phyloP scores from a whole-genome alignment of 257 asterid species.

The Solanum corneliomulleri region DNA sequence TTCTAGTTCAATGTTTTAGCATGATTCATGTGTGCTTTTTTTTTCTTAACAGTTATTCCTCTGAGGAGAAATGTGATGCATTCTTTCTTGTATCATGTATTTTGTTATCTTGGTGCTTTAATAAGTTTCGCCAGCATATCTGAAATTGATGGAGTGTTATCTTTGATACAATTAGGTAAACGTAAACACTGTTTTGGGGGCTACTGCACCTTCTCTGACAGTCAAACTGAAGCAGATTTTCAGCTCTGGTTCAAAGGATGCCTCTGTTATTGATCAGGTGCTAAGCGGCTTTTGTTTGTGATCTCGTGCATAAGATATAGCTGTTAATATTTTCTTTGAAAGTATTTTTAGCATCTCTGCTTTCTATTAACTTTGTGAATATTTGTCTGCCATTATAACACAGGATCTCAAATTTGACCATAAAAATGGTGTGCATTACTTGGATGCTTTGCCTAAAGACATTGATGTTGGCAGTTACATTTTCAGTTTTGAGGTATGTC shows the following conservation, averaged over 20 bases:
- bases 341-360: neutral
- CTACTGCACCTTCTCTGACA: constrained; percentile 62
- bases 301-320: constrained; percentile 4
- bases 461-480: constrained; percentile 64
- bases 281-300: constrained; percentile 2
- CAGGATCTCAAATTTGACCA: constrained; percentile 75
- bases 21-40: neutral
- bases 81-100: neutral
- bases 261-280: constrained; percentile 77
- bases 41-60: neutral
- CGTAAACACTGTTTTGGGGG: constrained; percentile 75
- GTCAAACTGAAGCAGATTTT: constrained; percentile 84
- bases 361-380: neutral
- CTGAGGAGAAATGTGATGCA: neutral
- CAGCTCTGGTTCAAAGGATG: constrained; percentile 71
- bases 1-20: neutral
- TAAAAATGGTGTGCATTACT: constrained; percentile 43
- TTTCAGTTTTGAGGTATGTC: constrained; percentile 74
- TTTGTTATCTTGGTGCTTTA: neutral
- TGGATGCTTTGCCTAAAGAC: constrained; percentile 56
- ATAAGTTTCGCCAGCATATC: neutral
- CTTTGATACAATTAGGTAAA: constrained; percentile 39
- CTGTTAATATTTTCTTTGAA: neutral
- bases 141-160: neutral
- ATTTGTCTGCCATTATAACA: constrained; percentile 11